Conservation (phyloP, 768 basidiomycete species). For the Melanogaster broomeanus region DNA sequence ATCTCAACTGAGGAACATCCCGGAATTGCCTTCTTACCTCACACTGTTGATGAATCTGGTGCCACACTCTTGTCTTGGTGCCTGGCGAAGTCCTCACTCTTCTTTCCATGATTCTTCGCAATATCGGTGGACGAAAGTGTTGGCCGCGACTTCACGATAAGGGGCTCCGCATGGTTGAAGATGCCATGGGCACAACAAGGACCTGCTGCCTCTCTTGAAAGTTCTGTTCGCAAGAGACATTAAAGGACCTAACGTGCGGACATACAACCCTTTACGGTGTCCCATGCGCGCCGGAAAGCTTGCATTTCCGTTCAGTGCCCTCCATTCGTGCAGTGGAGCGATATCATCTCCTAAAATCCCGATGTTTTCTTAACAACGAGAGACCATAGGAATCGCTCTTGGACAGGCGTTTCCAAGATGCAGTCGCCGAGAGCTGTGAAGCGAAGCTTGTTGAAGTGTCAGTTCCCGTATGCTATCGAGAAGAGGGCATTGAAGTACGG, state of each 20-base stretch:
- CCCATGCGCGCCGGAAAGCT: slow-evolving; percentile 56
- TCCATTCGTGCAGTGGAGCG: slow-evolving; percentile 74
- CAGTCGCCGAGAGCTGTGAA: slow-evolving; percentile 72
- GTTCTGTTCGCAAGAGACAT: slow-evolving; percentile 49
- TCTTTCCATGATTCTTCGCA: slow-evolving; percentile 70
- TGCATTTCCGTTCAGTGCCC: slow-evolving; percentile 76
- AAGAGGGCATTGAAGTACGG: slow-evolving; percentile 45
- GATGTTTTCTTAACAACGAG: slow-evolving; percentile 32
- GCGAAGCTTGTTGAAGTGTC: slow-evolving; percentile 57
- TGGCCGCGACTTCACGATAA: slow-evolving; percentile 85
- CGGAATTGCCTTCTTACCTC: slow-evolving; percentile 83
- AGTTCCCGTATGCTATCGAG: slow-evolving; percentile 46
- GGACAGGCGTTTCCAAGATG: slow-evolving; percentile 74
- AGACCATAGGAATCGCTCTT: slow-evolving; percentile 41
- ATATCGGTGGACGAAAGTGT: slow-evolving; percentile 76
- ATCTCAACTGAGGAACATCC: slow-evolving; percentile 43
- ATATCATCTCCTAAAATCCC: slow-evolving; percentile 45
- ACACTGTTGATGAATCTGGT: slow-evolving; percentile 88
- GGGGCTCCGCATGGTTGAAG: slow-evolving; percentile 65
- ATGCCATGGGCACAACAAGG: slow-evolving; percentile 64
- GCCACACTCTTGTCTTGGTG: slow-evolving; percentile 90
- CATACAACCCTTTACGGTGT: slow-evolving; percentile 43
- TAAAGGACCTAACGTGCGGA: slow-evolving; percentile 25
- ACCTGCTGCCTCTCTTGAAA: slow-evolving; percentile 82
- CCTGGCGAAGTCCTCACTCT: slow-evolving; percentile 58